Evolutionary conservation across 306 rosid genomes (phyloP).

Genomic region (Gillenia trifoliata): DNA sequence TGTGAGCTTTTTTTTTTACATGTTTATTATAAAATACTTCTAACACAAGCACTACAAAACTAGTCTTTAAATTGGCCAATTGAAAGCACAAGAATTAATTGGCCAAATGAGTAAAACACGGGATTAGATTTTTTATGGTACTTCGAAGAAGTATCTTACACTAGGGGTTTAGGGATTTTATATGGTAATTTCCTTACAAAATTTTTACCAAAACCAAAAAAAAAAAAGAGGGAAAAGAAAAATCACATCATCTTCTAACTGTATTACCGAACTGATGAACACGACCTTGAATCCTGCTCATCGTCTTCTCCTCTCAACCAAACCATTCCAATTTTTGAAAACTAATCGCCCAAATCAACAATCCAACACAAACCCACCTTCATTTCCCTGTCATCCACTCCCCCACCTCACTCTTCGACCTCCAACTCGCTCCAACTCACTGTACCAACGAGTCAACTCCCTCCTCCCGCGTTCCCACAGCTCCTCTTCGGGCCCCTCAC

Average conservation of each 20-base stretch:
- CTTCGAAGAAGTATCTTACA: too few species aligned
- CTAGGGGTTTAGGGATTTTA: too few species aligned
- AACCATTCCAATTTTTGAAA: neutral
- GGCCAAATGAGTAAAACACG: too few species aligned
- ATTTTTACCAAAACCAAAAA: too few species aligned
- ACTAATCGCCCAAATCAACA: neutral
- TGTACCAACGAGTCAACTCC: neutral
- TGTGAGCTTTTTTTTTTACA: too few species aligned
- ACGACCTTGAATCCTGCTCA: neutral
- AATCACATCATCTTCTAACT: neutral
- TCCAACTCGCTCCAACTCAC: constrained; percentile 8
- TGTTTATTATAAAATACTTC: too few species aligned
- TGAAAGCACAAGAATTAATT: too few species aligned
- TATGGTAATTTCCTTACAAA: too few species aligned
- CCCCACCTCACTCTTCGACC: neutral
- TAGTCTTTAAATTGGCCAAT: too few species aligned
- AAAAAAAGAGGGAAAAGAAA: neutral
- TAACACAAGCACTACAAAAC: too few species aligned
- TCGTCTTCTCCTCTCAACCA: constrained; percentile 1
- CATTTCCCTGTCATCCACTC: neutral
- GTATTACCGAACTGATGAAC: neutral
- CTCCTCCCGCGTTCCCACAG: constrained; percentile 1
- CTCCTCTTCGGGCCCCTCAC: neutral
- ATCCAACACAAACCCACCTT: neutral
- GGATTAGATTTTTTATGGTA: too few species aligned